Conservation (phyloP, 2,329 filamentous ascomycete genomes). For the Dothideomycetes sp. region DNA sequence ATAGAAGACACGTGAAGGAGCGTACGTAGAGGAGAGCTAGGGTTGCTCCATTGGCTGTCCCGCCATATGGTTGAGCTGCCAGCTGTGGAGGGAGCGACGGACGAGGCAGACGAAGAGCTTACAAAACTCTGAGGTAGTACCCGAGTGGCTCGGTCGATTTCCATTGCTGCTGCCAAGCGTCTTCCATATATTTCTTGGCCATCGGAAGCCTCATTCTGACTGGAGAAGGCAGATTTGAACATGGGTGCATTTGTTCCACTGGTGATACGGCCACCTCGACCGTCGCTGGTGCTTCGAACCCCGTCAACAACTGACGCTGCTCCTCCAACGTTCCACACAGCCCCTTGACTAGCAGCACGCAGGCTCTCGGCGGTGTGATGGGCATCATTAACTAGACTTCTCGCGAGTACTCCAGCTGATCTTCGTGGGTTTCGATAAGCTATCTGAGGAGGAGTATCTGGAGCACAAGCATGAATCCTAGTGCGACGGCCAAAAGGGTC, state of each 20-base stretch:
- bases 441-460: background rate
- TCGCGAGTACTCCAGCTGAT: background rate
- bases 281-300: conserved; percentile 42
- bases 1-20: too few relatives aligned
- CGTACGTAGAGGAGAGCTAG: conserved; percentile 6
- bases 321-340: conserved; percentile 73
- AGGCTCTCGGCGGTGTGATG: background rate
- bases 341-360: conserved; percentile 50
- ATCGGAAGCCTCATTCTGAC: conserved; percentile 41
- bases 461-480: background rate
- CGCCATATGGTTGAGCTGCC: conserved; percentile 26
- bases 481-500: conserved; percentile 4
- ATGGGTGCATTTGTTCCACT: conserved; percentile 64
- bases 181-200: conserved; percentile 61
- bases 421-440: background rate
- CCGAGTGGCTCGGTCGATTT: conserved; percentile 61
- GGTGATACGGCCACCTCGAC: conserved; percentile 54
- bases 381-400: conserved; percentile 4
- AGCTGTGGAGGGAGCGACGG: too few relatives aligned
- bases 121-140: conserved; percentile 46
- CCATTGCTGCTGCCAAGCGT: conserved; percentile 68
- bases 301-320: conserved; percentile 41
- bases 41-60: conserved; percentile 32
- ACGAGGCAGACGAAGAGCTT: too few relatives aligned
- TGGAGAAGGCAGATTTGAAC: conserved; percentile 45